phyloP scores from a whole-genome alignment of 2,329 filamentous ascomycete genomes.

The Calycina marina region DNA sequence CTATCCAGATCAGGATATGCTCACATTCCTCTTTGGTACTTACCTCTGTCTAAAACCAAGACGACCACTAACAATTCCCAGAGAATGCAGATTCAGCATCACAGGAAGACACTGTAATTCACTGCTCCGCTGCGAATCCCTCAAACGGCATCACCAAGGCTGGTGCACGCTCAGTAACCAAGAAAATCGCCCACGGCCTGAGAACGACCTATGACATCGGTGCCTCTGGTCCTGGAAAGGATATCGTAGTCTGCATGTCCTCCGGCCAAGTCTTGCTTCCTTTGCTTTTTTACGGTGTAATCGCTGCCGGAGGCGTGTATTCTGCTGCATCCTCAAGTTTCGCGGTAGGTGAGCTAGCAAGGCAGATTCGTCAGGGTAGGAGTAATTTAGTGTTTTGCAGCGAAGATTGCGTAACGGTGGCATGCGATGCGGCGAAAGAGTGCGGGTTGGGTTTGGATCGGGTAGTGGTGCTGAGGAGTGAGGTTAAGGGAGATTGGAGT shows the following conservation, averaged over 20 bases:
- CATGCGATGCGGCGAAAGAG: constrained; percentile 33
- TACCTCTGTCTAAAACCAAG: background rate
- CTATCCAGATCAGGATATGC: constrained; percentile 8
- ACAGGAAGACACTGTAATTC: constrained; percentile 35
- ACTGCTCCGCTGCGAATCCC: constrained; percentile 42
- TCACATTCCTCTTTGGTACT: constrained; percentile 9
- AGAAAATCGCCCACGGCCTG: constrained; percentile 39
- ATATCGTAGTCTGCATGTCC: constrained; percentile 41
- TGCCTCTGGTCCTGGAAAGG: constrained; percentile 29
- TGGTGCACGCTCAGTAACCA: constrained; percentile 31
- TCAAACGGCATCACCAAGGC: constrained; percentile 37
- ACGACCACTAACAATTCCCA: constrained; percentile 8
- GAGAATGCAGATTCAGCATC: constrained; percentile 24
- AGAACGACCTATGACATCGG: constrained; percentile 39
- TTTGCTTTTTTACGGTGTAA: constrained; percentile 37
- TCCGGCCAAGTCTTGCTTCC: constrained; percentile 41
- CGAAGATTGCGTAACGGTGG: constrained; percentile 31
- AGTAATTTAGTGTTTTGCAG: constrained; percentile 31
- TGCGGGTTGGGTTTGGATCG: constrained; percentile 30
- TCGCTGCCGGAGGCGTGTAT: constrained; percentile 45
- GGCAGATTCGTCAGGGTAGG: constrained; percentile 29
- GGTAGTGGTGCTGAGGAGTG: constrained; percentile 25
- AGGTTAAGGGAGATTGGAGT: constrained; percentile 7
- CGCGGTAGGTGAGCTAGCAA: constrained; percentile 34
- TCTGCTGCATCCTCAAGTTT: constrained; percentile 36